Conservation (phyloP, 1,139 yeast genomes). For the Protomyces inouyei region DNA sequence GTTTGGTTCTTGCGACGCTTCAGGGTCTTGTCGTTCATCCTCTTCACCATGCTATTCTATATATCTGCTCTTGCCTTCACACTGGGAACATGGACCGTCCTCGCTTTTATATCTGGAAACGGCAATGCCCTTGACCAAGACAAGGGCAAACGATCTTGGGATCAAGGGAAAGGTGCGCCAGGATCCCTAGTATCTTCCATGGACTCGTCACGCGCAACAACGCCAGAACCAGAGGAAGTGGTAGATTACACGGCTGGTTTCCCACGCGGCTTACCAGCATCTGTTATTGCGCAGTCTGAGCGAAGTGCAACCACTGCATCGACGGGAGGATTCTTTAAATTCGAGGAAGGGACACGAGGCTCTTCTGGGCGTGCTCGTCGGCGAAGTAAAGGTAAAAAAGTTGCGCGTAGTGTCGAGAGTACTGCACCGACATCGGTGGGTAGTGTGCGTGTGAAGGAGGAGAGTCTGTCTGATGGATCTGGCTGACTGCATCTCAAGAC, state of each 20-base stretch:
- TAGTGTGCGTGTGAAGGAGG: background rate
- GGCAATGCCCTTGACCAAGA: background rate
- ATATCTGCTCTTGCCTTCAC: background rate
- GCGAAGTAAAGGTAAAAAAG: background rate
- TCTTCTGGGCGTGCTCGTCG: background rate
- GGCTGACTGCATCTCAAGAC: background rate
- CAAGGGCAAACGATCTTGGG: background rate
- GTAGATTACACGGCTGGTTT: background rate
- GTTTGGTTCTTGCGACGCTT: conserved; percentile 11
- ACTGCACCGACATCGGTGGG: background rate
- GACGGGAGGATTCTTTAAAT: background rate
- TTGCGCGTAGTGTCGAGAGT: background rate
- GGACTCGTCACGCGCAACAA: background rate
- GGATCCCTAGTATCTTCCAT: background rate
- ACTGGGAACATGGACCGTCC: conserved; percentile 3
- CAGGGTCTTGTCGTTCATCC: conserved; percentile 12
- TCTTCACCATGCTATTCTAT: conserved; percentile 24
- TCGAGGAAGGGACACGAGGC: background rate
- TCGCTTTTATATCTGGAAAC: background rate
- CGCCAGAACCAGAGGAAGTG: background rate
- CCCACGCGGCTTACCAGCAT: background rate
- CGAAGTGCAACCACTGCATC: background rate
- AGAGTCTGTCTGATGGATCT: background rate
- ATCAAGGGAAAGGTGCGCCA: background rate
- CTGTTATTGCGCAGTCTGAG: background rate